These are phyloP conservation scores for Venturia asperata DNA, from an alignment of 2,329 filamentous ascomycete genomes.

Conservation along the genomic window DNA sequence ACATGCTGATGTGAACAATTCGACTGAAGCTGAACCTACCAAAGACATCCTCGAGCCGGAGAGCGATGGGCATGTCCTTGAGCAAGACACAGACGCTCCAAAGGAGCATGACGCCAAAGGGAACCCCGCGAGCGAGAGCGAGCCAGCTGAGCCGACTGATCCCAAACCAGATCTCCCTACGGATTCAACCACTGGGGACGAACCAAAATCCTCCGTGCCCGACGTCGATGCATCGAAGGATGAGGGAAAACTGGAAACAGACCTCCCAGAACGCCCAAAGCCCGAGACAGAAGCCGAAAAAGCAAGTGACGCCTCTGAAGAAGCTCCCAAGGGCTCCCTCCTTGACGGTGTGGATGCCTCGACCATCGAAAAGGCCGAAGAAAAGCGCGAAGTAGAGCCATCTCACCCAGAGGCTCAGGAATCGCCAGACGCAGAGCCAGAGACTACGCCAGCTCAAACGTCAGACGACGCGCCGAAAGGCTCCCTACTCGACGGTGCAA, in stretches of 20 bases:
- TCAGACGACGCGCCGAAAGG: not conserved
- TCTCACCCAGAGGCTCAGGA: slow-evolving; percentile 11
- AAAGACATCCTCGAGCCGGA: not conserved
- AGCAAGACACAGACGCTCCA: not conserved
- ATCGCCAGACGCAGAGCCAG: not conserved
- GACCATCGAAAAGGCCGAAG: not conserved
- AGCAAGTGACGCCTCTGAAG: not conserved
- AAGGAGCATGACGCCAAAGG: not conserved
- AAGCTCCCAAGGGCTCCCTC: not conserved
- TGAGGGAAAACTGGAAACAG: not conserved
- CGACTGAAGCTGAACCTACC: not conserved
- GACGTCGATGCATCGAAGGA: not conserved
- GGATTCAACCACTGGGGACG: not conserved
- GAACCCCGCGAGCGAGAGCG: not conserved
- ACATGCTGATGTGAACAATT: not conserved
- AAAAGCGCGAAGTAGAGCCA: not conserved
- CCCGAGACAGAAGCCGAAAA: not conserved
- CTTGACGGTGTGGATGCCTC: not conserved
- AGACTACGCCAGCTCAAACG: not conserved
- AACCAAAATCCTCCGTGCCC: not conserved
- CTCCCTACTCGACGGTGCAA: not conserved
- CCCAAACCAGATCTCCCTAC: not conserved
- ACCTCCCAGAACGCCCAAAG: not conserved
- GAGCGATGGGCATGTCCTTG: not conserved
- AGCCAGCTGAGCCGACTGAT: not conserved